Evolutionary conservation across 805 yeast species (phyloP), one percentile per base, ranked within the genome.

Genomic region (Metschnikowia dekortorum): DNA sequence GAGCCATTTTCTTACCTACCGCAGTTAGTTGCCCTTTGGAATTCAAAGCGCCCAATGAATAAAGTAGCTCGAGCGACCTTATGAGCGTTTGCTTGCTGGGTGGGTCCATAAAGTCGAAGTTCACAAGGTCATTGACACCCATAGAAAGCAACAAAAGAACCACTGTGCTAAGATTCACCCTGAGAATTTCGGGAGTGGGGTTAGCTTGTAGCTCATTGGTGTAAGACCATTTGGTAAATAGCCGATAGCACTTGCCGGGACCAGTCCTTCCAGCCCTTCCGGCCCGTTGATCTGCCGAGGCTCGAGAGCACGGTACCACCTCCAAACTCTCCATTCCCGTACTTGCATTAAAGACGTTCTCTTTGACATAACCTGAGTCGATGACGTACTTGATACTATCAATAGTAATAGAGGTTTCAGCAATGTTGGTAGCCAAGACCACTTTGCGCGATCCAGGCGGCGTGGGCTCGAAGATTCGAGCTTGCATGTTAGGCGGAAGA

Each of bases 371-470:
- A 0, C 78, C 78, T 0, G 76, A 73, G 53, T 74, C 78, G 44
- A 74, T 70, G 7, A 74, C 78, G 56, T 60, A 73, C 16, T 64
- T 58, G 26, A 73, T 69, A 4, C 78, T 78, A 46, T 73, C 74
- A 36, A 74, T 74, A 1, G 78, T 74, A 46, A 74, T 74, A 34
- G 77, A 73, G 0, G 78, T 74, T 49, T 74, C 78, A 0, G 78
- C 99, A 57, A 94, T 94, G 59, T 94, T 94, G 0, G 99, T 94
- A 0, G 98, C 98, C 36, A 94, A 68, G 0, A 94, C 95, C 16
- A 92, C 91, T 63, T 94, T 94, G 37, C 99, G 70, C 2, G 87
- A 69, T 34, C 82, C 80, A 1, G 75, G 73, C 0, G 97, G 97
- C 0, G 97, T 88, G 2, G 91, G 89, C 52, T 88, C 94, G 64